Evolutionary conservation across 441 rosid species (phyloP).

Genomic region (Croton setiger): DNA sequence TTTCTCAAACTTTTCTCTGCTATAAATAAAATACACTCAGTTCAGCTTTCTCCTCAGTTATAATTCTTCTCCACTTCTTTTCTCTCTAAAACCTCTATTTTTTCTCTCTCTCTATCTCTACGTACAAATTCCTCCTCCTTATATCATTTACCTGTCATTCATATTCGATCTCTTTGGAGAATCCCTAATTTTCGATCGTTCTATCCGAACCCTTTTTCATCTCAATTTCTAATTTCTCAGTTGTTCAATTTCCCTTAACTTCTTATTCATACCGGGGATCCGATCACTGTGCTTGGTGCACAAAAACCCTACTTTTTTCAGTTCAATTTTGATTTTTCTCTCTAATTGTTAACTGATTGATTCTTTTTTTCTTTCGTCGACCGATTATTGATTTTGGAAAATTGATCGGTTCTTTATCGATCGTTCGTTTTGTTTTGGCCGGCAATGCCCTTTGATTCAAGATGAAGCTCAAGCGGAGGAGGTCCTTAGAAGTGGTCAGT

Average conservation of each 20-base stretch:
- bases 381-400: constrained; percentile 45
- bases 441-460: constrained; percentile 52
- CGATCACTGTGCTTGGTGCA: constrained; percentile 28
- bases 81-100: not conserved
- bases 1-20: not conserved
- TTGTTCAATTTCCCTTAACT: not conserved
- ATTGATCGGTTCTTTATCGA: constrained; percentile 39
- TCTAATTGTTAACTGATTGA: constrained; percentile 10
- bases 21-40: constrained; percentile 4
- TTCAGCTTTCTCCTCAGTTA: constrained; percentile 5
- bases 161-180: constrained; percentile 28
- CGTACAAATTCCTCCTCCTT: constrained; percentile 8
- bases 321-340: not conserved
- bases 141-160: not conserved
- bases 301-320: constrained; percentile 12
- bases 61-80: constrained; percentile 5
- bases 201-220: not conserved
- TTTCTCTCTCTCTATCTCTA: constrained; percentile 25
- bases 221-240: not conserved
- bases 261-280: constrained; percentile 14
- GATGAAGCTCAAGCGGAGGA: constrained; percentile 84
- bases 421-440: constrained; percentile 22
- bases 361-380: constrained; percentile 25
- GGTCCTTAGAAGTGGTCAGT: constrained; percentile 85
- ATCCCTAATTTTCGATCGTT: constrained; percentile 37